These are phyloP conservation scores for Marchantia paleacea DNA, from an alignment of 225 moss, liverwort and hornwort species.

Conservation along the genomic window DNA sequence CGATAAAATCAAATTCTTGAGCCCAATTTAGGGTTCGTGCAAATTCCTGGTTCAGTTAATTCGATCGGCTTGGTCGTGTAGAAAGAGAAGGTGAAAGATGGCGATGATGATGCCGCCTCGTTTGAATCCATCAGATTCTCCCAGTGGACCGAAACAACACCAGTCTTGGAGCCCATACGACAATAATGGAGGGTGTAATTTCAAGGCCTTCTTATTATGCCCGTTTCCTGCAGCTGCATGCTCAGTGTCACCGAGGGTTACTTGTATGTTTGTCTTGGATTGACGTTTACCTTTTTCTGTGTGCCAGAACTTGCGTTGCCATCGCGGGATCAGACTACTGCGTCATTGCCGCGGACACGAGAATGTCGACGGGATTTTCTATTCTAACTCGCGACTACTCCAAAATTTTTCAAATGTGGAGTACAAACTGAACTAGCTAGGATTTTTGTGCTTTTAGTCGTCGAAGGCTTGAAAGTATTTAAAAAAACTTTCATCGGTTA, in stretches of 20 bases:
- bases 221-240: not conserved
- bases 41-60: not conserved
- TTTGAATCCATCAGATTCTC: constrained; percentile 31
- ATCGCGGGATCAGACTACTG: constrained; percentile 91
- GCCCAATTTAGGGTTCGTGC: not conserved
- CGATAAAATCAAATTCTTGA: not conserved
- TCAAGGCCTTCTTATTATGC: not conserved
- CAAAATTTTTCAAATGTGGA: constrained; percentile 66
- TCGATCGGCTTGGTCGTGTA: not conserved
- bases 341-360: constrained; percentile 89
- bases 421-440: not conserved
- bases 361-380: constrained; percentile 95
- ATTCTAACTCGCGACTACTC: constrained; percentile 87
- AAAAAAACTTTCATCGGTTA: no score
- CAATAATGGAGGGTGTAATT: constrained; percentile 41
- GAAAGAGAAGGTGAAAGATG: not conserved
- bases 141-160: constrained; percentile 40
- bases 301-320: constrained; percentile 78
- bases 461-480: no score
- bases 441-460: no score
- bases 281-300: not conserved
- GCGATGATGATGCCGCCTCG: constrained; percentile 28
- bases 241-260: no score
- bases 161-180: constrained; percentile 52
- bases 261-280: not conserved